Base-by-base conservation (phyloP, 1,139 yeast genomes). In the Taphrina confusa region DNA sequence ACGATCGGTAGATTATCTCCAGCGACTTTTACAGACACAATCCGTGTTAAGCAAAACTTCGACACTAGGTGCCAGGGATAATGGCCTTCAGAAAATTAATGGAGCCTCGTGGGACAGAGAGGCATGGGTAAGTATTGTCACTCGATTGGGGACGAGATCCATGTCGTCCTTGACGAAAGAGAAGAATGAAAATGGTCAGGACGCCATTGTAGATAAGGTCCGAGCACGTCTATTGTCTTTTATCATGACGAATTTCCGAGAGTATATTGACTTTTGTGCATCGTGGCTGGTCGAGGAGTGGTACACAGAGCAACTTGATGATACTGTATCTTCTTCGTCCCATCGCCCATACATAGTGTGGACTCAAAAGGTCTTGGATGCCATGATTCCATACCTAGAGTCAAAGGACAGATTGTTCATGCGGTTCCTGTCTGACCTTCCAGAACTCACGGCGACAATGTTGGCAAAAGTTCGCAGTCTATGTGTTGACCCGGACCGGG, bases 231-330 rank as follows among this genome's bases (percentile, higher is more conserved):
- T 94, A 8, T 84, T 86, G 65, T 83, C 82, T 40, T 87, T 85
- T 70, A 85, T 89, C 62, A 77, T 89, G 68, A 84, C 80, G 18
- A 87, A 86, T 68, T 85, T 91, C 65, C 85, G 87, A 62, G 78
- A 77, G 11, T 76, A 92, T 42, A 79, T 91, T 14, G 95, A 88
- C 64, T 74, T 85, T 39, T 82, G 88, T n/a, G 82, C 91, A 37
- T 90, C 87, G 64, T 94, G 99, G 99, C 75, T 94, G 59, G 91
- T 87, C 68, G 98, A 92, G 72, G 98, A 94, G 72, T 94, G 97
- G 95, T 91, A 83, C 71, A 57, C 60, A 31, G 80, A 83, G 49
- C 95, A 86, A 65, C 74, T 74, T 62, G 55, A 31, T 9, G 36
- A 33, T 18, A 40, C n/a, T 18, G 36, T 46, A 14, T 18, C 25